phyloP scores from a whole-genome alignment of 495 filamentous ascomycete species.

The Aspergillus saccharolyticus region DNA sequence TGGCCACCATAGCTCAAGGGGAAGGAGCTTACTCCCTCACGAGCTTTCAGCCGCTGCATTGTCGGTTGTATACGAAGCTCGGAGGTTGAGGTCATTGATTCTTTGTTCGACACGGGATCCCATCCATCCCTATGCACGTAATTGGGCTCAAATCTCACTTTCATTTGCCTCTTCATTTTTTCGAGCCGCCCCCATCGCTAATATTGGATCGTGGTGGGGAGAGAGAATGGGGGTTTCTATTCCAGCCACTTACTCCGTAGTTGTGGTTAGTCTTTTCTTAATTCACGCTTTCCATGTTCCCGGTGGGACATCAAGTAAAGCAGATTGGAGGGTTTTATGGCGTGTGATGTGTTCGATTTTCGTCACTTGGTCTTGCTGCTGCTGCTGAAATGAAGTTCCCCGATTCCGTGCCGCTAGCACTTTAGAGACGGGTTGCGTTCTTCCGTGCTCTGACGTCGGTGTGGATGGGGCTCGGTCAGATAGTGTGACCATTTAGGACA shows the following conservation, averaged over 20 bases:
- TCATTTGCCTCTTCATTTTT: background rate
- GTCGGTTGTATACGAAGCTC: background rate
- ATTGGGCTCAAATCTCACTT: background rate
- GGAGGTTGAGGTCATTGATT: constrained; percentile 3
- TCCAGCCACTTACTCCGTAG: background rate
- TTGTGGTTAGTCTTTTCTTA: background rate
- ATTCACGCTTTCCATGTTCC: background rate
- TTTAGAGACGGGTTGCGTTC: constrained; percentile 14
- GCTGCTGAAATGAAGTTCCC: constrained; percentile 17
- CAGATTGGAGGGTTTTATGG: constrained; percentile 1
- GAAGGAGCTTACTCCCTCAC: background rate
- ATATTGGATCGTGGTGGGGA: background rate
- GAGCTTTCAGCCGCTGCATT: background rate
- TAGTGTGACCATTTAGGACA: background rate
- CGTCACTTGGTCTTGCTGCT: background rate
- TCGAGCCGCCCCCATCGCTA: background rate
- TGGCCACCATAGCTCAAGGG: background rate
- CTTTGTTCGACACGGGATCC: background rate
- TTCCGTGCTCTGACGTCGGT: constrained; percentile 31
- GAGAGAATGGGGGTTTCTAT: background rate
- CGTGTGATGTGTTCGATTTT: constrained; percentile 27
- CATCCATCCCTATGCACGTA: background rate
- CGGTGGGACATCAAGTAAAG: background rate
- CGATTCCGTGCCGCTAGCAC: constrained; percentile 26
- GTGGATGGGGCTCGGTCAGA: constrained; percentile 12